Conservation (phyloP, 305 asterid species). For the Euphrasia arctica region DNA sequence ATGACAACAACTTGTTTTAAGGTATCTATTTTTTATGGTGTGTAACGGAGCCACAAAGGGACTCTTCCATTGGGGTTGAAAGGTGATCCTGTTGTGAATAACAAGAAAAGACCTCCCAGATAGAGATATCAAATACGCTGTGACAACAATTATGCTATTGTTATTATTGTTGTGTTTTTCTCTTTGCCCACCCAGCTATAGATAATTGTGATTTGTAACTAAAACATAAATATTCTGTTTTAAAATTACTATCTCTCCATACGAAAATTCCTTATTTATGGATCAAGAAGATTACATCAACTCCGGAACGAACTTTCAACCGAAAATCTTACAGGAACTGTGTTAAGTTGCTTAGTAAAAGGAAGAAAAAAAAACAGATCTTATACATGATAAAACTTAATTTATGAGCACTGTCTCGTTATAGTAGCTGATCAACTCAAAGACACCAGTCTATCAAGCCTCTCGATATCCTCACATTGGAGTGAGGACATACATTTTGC, state of each 20-base stretch:
- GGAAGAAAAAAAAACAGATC: background rate
- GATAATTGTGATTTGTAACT: background rate
- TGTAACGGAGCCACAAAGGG: background rate
- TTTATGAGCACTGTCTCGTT: background rate
- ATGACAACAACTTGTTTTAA: slow-evolving; percentile 22
- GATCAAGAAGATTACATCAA: background rate
- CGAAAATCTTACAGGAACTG: background rate
- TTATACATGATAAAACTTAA: background rate
- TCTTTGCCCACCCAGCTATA: slow-evolving; percentile 1
- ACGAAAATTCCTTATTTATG: background rate
- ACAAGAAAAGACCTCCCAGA: slow-evolving; percentile 6
- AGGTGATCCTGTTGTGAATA: slow-evolving; percentile 10
- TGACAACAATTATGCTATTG: background rate
- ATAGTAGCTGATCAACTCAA: background rate
- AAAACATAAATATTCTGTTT: background rate
- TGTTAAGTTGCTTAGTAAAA: background rate
- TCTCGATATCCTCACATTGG: slow-evolving; percentile 32
- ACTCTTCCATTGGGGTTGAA: slow-evolving; percentile 10
- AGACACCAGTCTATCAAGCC: background rate
- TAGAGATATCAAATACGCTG: slow-evolving; percentile 2
- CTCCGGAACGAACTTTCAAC: background rate
- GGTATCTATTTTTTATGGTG: slow-evolving; percentile 20
- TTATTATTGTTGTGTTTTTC: slow-evolving; percentile 3
- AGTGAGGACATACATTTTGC: slow-evolving; percentile 70
- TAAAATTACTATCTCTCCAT: background rate